Percentiles rank a stretch among this genome's conserved stretches.
phyloP scores from a whole-genome alignment of 2,329 filamentous ascomycete species.

The Hypoxylon sp. region DNA sequence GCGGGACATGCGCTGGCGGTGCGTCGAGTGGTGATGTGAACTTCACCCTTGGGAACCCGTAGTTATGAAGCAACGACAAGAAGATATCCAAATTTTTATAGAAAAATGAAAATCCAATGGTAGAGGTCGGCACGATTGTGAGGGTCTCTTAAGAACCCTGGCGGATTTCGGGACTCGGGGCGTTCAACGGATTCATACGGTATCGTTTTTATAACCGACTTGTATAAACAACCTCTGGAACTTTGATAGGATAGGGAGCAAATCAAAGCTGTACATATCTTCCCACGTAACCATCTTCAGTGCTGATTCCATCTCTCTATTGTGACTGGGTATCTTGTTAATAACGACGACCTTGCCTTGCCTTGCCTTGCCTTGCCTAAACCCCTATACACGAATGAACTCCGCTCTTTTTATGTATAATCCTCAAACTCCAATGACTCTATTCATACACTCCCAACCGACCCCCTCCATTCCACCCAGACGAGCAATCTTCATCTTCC shows the following conservation, averaged over 20 bases:
- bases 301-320: slow-evolving; percentile 11
- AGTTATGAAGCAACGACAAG: slow-evolving; percentile 27
- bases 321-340: slow-evolving; percentile 36
- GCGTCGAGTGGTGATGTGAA: slow-evolving; percentile 63
- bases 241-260: slow-evolving; percentile 12
- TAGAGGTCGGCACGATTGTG: slow-evolving; percentile 21
- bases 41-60: slow-evolving; percentile 57
- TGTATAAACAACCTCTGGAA: slow-evolving; percentile 29
- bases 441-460: neutral
- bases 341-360: slow-evolving; percentile 18
- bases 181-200: slow-evolving; percentile 16
- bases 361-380: neutral
- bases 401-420: slow-evolving; percentile 1
- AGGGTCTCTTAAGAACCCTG: slow-evolving; percentile 31
- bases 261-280: slow-evolving; percentile 33
- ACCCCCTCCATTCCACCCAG: neutral
- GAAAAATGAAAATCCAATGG: slow-evolving; percentile 8
- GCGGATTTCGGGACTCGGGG: slow-evolving; percentile 29
- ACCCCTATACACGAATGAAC: slow-evolving; percentile 3
- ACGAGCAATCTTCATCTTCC: no score
- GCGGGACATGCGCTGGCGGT: slow-evolving; percentile 63
- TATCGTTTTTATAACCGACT: slow-evolving; percentile 12
- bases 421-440: neutral
- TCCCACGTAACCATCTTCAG: slow-evolving; percentile 4
- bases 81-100: neutral